Evolutionary conservation across 2,329 filamentous ascomycete genomes (phyloP).

Genomic region (Colletotrichum sp.): DNA sequence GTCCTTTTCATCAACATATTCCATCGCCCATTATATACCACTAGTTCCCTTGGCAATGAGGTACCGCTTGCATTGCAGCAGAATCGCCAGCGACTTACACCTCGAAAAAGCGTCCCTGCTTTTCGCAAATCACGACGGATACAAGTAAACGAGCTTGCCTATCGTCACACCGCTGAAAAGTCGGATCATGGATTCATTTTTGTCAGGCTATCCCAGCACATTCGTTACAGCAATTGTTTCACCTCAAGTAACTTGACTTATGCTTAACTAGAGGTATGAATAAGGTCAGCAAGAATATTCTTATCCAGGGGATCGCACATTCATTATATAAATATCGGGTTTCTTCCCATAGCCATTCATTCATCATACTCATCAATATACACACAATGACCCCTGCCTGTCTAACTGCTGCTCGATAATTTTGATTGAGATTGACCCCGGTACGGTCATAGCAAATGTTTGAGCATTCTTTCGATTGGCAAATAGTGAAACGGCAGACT

Average conservation of each 20-base stretch:
- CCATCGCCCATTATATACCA: rapidly evolving
- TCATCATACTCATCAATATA: too few relatives aligned
- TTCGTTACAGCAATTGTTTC: too few relatives aligned
- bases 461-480: neutral
- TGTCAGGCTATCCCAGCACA: too few relatives aligned
- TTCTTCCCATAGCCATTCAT: too few relatives aligned
- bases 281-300: too few relatives aligned
- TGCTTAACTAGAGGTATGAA: too few relatives aligned
- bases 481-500: neutral
- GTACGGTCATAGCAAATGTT: rapidly evolving
- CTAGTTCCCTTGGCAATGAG: rapidly evolving
- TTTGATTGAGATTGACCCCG: neutral
- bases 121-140: neutral
- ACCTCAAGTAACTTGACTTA: too few relatives aligned
- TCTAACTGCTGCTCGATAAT: too few relatives aligned
- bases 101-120: neutral
- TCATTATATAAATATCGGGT: too few relatives aligned
- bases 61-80: neutral
- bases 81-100: rapidly evolving
- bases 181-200: rapidly evolving
- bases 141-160: neutral
- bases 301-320: too few relatives aligned
- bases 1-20: rapidly evolving
- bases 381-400: too few relatives aligned
- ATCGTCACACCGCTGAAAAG: rapidly evolving